These are phyloP conservation scores for Tremellales sp. DNA, from an alignment of 1,284 basidiomycete genomes.

Conservation along the genomic window DNA sequence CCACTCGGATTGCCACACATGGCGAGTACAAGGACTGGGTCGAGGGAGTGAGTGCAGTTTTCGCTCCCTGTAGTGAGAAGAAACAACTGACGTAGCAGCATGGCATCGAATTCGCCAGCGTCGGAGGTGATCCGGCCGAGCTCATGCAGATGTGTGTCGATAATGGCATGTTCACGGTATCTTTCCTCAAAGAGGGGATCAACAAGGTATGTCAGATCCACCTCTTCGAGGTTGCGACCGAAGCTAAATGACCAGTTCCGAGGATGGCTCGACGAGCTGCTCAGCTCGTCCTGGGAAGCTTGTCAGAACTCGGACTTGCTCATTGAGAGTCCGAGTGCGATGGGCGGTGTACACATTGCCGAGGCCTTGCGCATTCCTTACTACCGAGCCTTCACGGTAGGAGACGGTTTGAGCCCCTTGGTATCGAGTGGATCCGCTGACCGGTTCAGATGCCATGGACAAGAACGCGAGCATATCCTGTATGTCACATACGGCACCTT, in stretches of 20 bases:
- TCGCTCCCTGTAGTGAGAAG: neutral
- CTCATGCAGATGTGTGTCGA: slow-evolving; percentile 91
- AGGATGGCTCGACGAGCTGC: slow-evolving; percentile 91
- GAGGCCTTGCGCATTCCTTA: slow-evolving; percentile 91
- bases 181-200: slow-evolving; percentile 85
- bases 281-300: slow-evolving; percentile 89
- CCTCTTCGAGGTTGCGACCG: neutral
- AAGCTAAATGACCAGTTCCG: slow-evolving; percentile 66
- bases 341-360: slow-evolving; percentile 98
- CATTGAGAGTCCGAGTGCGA: slow-evolving; percentile 91
- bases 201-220: slow-evolving; percentile 60
- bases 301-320: slow-evolving; percentile 92
- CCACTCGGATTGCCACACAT: slow-evolving; percentile 56
- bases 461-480: slow-evolving; percentile 74
- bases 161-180: slow-evolving; percentile 92
- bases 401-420: slow-evolving; percentile 29
- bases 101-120: slow-evolving; percentile 86
- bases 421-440: slow-evolving; percentile 4
- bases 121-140: slow-evolving; percentile 95
- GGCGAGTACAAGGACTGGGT: slow-evolving; percentile 94
- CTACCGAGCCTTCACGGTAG: slow-evolving; percentile 87
- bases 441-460: slow-evolving; percentile 56
- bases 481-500: slow-evolving; percentile 9
- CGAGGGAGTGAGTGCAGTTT: slow-evolving; percentile 64
- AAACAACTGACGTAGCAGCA: slow-evolving; percentile 53